A percentile compares a stretch with the other conserved stretches of the same genome.
These are phyloP conservation scores for Calonectria montana DNA, from an alignment of 2,329 filamentous ascomycete genomes.

Conservation along the genomic window DNA sequence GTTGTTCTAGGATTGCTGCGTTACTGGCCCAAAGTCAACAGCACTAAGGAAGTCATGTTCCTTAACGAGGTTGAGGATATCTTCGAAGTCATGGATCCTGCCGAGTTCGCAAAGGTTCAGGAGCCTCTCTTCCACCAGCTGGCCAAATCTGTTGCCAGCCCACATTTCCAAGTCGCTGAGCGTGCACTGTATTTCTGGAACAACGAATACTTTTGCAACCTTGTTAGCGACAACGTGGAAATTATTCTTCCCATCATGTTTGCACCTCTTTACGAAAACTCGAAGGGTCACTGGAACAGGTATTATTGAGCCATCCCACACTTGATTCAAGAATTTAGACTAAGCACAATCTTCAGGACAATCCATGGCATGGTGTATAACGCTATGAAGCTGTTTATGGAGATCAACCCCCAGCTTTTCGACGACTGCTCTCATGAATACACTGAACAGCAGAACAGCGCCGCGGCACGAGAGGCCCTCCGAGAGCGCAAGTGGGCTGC, in stretches of 20 bases:
- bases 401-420: constrained; percentile 98
- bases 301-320: constrained; percentile 53
- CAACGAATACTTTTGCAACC: constrained; percentile 99
- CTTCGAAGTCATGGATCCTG: constrained; percentile 99
- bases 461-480: constrained; percentile 83
- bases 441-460: constrained; percentile 93
- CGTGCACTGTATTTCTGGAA: constrained; percentile 99
- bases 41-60: constrained; percentile 99
- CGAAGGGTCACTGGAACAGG: constrained; percentile 99
- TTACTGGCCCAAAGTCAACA: constrained; percentile 99
- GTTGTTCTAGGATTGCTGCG: constrained; percentile 93
- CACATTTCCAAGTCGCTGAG: constrained; percentile 98
- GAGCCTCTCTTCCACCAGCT: constrained; percentile 97
- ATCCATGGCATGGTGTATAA: constrained; percentile 99
- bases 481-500: constrained; percentile 92
- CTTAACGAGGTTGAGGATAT: constrained; percentile 99
- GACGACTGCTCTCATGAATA: constrained; percentile 99
- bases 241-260: constrained; percentile 99
- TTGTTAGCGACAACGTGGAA: constrained; percentile 98
- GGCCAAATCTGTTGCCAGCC: constrained; percentile 97
- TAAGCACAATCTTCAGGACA: constrained; percentile 69
- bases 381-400: constrained; percentile 99
- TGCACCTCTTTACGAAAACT: constrained; percentile 97
- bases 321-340: background rate
- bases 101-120: constrained; percentile 98